Evolutionary conservation across 441 rosid species (phyloP), one percentile per base, ranked within the genome.

Genomic region (Populus tomentosa): DNA sequence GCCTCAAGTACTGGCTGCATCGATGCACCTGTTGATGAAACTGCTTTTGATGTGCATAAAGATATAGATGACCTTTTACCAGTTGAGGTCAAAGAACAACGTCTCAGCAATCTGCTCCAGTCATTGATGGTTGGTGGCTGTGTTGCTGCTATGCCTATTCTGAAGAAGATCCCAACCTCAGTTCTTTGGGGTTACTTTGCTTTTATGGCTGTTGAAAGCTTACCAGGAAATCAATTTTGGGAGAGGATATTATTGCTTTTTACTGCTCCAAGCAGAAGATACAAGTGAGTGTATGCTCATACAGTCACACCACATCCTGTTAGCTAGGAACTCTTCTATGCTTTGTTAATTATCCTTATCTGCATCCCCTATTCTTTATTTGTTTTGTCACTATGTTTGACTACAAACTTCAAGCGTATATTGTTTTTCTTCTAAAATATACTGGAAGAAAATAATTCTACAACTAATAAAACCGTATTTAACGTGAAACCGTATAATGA

Each of bases 201-300:
- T 70, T 91, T 87, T 77, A 91, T 91, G 96, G 96, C 96, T 63
- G 88, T 87, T 73, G 96, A 91, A 71, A 91, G 90, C 84, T 85
- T 91, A 85, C 96, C 96, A 2, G 96, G 96, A 69, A 91, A 91
- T 78, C 96, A 91, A 76, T 90, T 89, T 64, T 91, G 96, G 96
- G 96, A 91, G 87, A 87, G 96, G 85, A 88, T 90, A 79, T 79
- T 91, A 74, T 30, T 30, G 32, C 32, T 30, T 30, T 30, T 30
- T 30, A 30, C 32, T 30, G 32, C 32, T 30, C 32, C 96, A 63
- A 87, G 91, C 80, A 84, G 94, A 77, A 83, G 96, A 90, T 88
- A 90, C 91, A 91, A 88, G 94, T 91, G 82, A 80, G 84, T 76
- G 46, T 38, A 38, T 38, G 4, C 42, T 38, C 46, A 38, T 38